Conservation (phyloP, 805 yeast species). For the Starmerella bombi region DNA sequence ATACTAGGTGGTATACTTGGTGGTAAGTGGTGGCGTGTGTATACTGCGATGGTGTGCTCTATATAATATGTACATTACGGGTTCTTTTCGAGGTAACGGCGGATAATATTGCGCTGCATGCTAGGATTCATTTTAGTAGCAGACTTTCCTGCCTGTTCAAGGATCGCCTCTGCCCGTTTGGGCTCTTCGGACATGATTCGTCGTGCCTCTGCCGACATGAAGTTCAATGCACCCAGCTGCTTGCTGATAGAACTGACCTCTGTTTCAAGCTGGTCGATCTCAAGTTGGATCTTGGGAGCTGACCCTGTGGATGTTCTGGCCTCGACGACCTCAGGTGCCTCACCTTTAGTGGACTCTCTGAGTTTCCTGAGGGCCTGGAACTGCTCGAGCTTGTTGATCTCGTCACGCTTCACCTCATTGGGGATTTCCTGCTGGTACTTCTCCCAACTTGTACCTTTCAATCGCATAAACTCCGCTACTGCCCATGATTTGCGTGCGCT, state of each 20-base stretch:
- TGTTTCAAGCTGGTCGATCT: slow-evolving; percentile 30
- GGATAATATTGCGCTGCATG: slow-evolving; percentile 56
- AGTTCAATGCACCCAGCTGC: slow-evolving; percentile 22
- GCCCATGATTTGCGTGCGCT: slow-evolving; percentile 76
- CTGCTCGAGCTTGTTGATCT: slow-evolving; percentile 39
- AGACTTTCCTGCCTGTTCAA: slow-evolving; percentile 29
- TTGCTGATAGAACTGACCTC: slow-evolving; percentile 30
- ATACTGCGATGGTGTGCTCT: no score
- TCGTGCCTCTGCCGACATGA: slow-evolving; percentile 20
- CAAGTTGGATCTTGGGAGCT: slow-evolving; percentile 27
- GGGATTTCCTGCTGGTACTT: slow-evolving; percentile 63
- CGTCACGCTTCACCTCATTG: slow-evolving; percentile 52
- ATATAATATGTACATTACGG: no score
- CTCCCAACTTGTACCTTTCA: slow-evolving; percentile 86
- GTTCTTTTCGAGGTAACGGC: slow-evolving; percentile 44
- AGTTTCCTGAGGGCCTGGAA: slow-evolving; percentile 40
- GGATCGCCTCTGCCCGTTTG: slow-evolving; percentile 29
- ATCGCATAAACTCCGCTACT: slow-evolving; percentile 77
- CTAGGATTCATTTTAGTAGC: slow-evolving; percentile 35
- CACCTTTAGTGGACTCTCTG: slow-evolving; percentile 21
- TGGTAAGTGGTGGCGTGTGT: no score
- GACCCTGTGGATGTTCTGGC: slow-evolving; percentile 21
- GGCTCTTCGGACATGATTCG: slow-evolving; percentile 26
- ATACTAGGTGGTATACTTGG: no score
- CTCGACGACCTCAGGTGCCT: slow-evolving; percentile 20